Evolutionary conservation across 2,329 filamentous ascomycete species (phyloP).

Genomic region (Aspergillus phoenicis): DNA sequence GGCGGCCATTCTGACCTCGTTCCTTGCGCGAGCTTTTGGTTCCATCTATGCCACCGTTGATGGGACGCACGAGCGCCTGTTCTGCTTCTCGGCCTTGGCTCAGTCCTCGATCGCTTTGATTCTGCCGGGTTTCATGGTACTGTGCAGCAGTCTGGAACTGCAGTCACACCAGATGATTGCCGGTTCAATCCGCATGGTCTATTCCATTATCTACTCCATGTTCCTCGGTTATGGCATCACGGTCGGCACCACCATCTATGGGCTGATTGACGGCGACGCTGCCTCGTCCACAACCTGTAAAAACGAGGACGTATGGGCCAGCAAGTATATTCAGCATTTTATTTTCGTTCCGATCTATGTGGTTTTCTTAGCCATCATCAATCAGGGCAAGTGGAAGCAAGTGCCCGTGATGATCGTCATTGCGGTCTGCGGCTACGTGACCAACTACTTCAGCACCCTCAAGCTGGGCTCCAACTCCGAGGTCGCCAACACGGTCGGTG

Average conservation of each 20-base stretch:
- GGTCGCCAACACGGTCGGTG: slow-evolving; percentile 74
- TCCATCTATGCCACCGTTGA: slow-evolving; percentile 55
- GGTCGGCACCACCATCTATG: slow-evolving; percentile 66
- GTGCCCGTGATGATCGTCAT: slow-evolving; percentile 74
- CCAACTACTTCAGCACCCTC: slow-evolving; percentile 71
- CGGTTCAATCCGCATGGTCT: slow-evolving; percentile 73
- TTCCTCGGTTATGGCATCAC: slow-evolving; percentile 74
- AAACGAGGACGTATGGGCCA: slow-evolving; percentile 33
- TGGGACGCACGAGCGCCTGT: slow-evolving; percentile 42
- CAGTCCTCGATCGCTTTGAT: slow-evolving; percentile 77
- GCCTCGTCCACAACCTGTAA: slow-evolving; percentile 49
- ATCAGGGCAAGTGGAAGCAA: slow-evolving; percentile 78
- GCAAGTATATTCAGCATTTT: slow-evolving; percentile 57
- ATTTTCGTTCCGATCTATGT: slow-evolving; percentile 73
- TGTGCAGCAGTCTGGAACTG: slow-evolving; percentile 64
- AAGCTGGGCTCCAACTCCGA: slow-evolving; percentile 71
- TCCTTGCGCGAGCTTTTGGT: slow-evolving; percentile 66
- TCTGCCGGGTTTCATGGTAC: slow-evolving; percentile 67
- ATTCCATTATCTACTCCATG: slow-evolving; percentile 72
- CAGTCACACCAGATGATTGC: slow-evolving; percentile 70
- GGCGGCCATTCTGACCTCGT: slow-evolving; percentile 66
- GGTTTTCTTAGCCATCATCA: slow-evolving; percentile 72
- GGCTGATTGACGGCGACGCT: slow-evolving; percentile 60
- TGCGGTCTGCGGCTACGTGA: slow-evolving; percentile 70
- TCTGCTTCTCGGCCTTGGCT: slow-evolving; percentile 71